Evolutionary conservation across 495 filamentous ascomycete genomes (phyloP).

Genomic region (Polyplosphaeria fusca): DNA sequence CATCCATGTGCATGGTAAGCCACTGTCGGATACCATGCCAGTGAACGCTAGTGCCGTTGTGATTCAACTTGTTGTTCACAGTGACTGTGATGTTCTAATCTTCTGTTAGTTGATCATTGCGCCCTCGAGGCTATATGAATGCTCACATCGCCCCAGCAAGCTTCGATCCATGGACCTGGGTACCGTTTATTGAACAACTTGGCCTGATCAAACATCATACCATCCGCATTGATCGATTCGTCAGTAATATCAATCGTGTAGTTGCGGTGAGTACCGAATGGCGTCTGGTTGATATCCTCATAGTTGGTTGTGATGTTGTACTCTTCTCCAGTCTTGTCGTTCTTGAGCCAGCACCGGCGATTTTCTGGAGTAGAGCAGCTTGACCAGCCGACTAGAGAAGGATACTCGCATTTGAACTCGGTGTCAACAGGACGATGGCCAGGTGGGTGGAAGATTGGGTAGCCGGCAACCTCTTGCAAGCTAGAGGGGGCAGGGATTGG

Average conservation of each 20-base stretch:
- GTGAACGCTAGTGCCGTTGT: conserved; percentile 35
- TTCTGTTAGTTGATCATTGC: too few species aligned
- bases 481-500: background rate
- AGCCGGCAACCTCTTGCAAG: background rate
- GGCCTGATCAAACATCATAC: conserved; percentile 15
- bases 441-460: conserved; percentile 20
- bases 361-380: conserved; percentile 1
- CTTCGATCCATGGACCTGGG: conserved; percentile 43
- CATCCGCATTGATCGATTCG: conserved; percentile 35
- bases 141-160: conserved; percentile 40
- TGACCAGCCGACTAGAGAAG: background rate
- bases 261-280: conserved; percentile 32
- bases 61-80: conserved; percentile 22
- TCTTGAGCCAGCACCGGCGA: conserved; percentile 15
- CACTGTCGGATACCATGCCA: conserved; percentile 29
- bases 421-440: background rate
- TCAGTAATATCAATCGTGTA: conserved; percentile 34
- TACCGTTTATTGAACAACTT: conserved; percentile 37
- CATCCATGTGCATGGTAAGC: conserved; percentile 10
- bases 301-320: conserved; percentile 36
- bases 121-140: too few species aligned
- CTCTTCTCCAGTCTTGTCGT: background rate
- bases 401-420: conserved; percentile 15
- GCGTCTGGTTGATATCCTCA: conserved; percentile 19
- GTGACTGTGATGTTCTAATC: conserved; percentile 25